These are phyloP conservation scores for Fusarium mundagurra DNA, from an alignment of 2,329 filamentous ascomycete genomes.

Conservation along the genomic window DNA sequence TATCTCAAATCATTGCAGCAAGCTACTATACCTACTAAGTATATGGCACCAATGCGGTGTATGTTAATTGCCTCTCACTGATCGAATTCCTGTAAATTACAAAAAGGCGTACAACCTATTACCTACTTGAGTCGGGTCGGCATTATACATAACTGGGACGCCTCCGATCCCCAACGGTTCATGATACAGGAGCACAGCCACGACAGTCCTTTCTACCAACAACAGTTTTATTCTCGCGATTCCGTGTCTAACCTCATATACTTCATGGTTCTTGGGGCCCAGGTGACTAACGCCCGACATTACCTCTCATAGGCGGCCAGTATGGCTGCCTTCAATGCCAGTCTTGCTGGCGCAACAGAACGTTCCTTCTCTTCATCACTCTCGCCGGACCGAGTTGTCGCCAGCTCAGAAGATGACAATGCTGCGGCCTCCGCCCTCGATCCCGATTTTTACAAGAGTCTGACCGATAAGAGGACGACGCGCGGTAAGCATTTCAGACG, in stretches of 20 bases:
- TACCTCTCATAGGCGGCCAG: constrained; percentile 8
- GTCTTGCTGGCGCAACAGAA: constrained; percentile 30
- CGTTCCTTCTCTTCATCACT: constrained; percentile 58
- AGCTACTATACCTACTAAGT: background rate
- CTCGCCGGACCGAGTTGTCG: constrained; percentile 52
- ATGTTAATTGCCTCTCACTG: background rate
- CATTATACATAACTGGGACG: background rate
- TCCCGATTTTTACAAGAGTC: constrained; percentile 71
- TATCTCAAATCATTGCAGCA: constrained; percentile 29
- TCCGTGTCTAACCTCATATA: background rate
- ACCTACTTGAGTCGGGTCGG: background rate
- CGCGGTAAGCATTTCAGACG: constrained; percentile 64
- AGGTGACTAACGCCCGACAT: background rate
- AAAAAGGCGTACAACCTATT: background rate
- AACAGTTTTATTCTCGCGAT: constrained; percentile 3
- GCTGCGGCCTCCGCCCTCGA: constrained; percentile 58
- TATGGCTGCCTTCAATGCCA: constrained; percentile 38
- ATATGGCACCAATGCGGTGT: background rate
- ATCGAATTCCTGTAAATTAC: background rate
- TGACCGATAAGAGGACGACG: constrained; percentile 79
- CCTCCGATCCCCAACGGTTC: background rate
- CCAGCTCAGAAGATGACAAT: constrained; percentile 48
- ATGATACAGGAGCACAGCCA: constrained; percentile 17
- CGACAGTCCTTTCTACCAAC: background rate
- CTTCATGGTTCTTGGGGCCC: background rate